Evolutionary conservation across 257 asterid genomes (phyloP).

Genomic region (Solanum piurae): DNA sequence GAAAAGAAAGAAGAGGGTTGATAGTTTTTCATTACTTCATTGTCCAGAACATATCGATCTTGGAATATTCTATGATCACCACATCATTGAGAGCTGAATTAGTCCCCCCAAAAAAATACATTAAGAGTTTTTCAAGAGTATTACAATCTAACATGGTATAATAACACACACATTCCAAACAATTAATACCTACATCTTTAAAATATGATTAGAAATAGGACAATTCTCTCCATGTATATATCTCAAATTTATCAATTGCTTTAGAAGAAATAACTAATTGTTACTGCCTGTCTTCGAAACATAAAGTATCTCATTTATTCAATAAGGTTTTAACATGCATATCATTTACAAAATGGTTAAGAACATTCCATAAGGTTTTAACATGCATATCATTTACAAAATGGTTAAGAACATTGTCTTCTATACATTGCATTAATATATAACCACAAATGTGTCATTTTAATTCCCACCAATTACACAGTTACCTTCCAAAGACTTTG

Average conservation of each 20-base stretch:
- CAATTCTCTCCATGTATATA: neutral
- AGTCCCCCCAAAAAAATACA: neutral
- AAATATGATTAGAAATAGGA: neutral
- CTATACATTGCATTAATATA: neutral
- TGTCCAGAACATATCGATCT: neutral
- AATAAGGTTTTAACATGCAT: neutral
- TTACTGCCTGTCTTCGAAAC: neutral
- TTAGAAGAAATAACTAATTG: too few relatives aligned
- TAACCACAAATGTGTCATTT: neutral
- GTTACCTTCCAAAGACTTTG: neutral
- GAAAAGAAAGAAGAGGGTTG: neutral
- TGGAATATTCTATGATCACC: neutral
- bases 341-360: neutral
- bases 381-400: neutral
- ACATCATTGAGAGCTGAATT: neutral
- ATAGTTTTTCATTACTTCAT: neutral
- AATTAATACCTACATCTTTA: neutral
- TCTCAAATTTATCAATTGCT: neutral
- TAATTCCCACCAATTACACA: neutral
- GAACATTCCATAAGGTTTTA: neutral
- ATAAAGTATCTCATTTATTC: neutral
- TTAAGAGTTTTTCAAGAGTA: neutral
- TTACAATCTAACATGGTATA: neutral
- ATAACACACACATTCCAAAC: neutral
- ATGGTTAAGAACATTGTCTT: neutral